A percentile compares a stretch with the other conserved stretches of the same genome.
Conservation (phyloP, 306 rosid genomes). For the Sicyos baderoa region DNA sequence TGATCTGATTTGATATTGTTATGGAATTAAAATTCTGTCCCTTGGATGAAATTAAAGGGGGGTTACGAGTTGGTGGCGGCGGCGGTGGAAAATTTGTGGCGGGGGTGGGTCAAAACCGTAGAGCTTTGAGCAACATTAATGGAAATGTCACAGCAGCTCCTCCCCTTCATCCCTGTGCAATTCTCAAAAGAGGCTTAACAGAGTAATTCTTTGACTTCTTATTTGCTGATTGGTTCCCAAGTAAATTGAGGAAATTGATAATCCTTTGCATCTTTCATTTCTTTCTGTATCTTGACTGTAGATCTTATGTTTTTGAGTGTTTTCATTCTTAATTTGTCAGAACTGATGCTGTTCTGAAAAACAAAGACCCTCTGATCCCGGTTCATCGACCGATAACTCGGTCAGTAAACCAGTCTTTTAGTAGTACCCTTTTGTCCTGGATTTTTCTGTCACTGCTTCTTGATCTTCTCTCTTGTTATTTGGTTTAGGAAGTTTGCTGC, state of each 20-base stretch:
- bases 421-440: not conserved
- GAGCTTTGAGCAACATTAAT: conserved; percentile 35
- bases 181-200: conserved; percentile 29
- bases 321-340: conserved; percentile 18
- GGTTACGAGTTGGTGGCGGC: conserved; percentile 15
- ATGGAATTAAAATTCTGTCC: not conserved
- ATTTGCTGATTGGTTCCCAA: not conserved
- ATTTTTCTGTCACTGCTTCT: not conserved
- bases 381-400: conserved; percentile 33
- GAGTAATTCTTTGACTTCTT: conserved; percentile 28
- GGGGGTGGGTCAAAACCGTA: conserved; percentile 33
- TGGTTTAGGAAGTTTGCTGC: conserved; percentile 46
- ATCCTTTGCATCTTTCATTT: not conserved
- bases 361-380: conserved; percentile 22
- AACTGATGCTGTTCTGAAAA: conserved; percentile 20
- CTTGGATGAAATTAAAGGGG: conserved; percentile 19
- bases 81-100: conserved; percentile 27
- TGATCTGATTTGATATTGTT: not conserved
- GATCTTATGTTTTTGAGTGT: conserved; percentile 9
- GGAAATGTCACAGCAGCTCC: conserved; percentile 26
- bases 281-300: not conserved
- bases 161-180: conserved; percentile 28
- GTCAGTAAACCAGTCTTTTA: conserved; percentile 14
- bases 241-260: not conserved
- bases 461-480: conserved; percentile 21